Evolutionary conservation across 2,329 filamentous ascomycete genomes (phyloP).

Genomic region (Claviceps arundinis): DNA sequence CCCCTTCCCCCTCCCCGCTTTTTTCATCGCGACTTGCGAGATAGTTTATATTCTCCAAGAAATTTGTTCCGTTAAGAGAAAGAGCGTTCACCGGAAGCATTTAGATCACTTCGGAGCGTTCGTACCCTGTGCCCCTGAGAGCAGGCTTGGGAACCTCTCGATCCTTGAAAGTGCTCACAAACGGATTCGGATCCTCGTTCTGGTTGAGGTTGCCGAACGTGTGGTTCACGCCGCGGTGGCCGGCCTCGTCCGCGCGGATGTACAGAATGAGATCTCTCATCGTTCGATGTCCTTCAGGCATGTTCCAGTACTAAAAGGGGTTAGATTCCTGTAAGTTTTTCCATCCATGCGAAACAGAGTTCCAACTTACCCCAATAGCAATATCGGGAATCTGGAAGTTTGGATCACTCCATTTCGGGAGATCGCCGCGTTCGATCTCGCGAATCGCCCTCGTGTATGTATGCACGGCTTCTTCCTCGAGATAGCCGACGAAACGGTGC

Average conservation of each 20-base stretch:
- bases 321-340: background rate
- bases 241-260: conserved; percentile 78
- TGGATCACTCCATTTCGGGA: conserved; percentile 64
- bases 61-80: background rate
- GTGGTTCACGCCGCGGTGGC: conserved; percentile 91
- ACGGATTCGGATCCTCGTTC: conserved; percentile 81
- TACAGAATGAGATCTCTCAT: conserved; percentile 85
- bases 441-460: conserved; percentile 85
- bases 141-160: conserved; percentile 51
- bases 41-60: too few relatives aligned
- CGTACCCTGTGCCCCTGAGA: conserved; percentile 60
- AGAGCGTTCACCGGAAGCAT: background rate
- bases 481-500: conserved; percentile 91
- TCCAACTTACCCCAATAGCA: conserved; percentile 44
- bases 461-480: conserved; percentile 93
- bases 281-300: conserved; percentile 68
- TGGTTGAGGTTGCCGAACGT: conserved; percentile 82
- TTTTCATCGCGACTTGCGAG: too few relatives aligned
- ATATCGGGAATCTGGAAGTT: conserved; percentile 74
- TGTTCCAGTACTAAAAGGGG: conserved; percentile 64
- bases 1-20: too few relatives aligned
- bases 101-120: conserved; percentile 66
- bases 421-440: conserved; percentile 72
- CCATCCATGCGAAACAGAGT: background rate
- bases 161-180: conserved; percentile 70